phyloP scores from a whole-genome alignment of 108 stramenopile genomes.

The Poteriospumella lacustris region DNA sequence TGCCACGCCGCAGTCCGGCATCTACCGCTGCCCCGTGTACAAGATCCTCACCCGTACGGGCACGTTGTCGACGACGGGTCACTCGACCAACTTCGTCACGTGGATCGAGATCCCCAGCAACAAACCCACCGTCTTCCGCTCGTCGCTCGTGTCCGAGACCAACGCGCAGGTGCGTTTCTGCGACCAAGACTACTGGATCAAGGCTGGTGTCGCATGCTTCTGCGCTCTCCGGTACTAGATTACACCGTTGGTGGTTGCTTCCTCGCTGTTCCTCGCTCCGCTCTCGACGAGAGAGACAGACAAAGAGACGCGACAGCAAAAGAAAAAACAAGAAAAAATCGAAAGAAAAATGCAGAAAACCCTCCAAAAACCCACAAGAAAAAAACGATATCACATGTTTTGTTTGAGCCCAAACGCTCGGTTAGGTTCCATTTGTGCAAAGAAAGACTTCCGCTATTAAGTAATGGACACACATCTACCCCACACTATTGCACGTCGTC shows the following conservation, averaged over 20 bases:
- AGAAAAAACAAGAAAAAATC: no score
- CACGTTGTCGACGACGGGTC: constrained; percentile 46
- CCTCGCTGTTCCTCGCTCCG: no score
- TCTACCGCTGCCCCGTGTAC: constrained; percentile 65
- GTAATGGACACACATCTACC: no score
- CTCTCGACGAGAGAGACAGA: no score
- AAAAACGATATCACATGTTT: no score
- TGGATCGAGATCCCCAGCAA: constrained; percentile 53
- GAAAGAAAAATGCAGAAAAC: no score
- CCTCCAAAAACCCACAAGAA: no score
- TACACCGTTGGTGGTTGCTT: neutral
- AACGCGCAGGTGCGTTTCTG: constrained; percentile 55
- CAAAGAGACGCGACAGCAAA: no score
- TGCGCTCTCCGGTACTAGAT: constrained; percentile 58
- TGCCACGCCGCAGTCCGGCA: constrained; percentile 35
- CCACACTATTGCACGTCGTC: no score
- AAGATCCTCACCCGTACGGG: constrained; percentile 56
- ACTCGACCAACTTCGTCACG: constrained; percentile 52
- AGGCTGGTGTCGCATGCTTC: constrained; percentile 63
- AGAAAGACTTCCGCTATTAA: no score
- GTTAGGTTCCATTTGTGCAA: no score
- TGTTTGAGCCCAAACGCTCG: no score
- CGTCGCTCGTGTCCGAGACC: constrained; percentile 56
- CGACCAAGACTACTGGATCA: constrained; percentile 60
- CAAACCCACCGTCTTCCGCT: constrained; percentile 45